phyloP scores from a whole-genome alignment of 345 rosid genomes.

The Pistacia atlantica region DNA sequence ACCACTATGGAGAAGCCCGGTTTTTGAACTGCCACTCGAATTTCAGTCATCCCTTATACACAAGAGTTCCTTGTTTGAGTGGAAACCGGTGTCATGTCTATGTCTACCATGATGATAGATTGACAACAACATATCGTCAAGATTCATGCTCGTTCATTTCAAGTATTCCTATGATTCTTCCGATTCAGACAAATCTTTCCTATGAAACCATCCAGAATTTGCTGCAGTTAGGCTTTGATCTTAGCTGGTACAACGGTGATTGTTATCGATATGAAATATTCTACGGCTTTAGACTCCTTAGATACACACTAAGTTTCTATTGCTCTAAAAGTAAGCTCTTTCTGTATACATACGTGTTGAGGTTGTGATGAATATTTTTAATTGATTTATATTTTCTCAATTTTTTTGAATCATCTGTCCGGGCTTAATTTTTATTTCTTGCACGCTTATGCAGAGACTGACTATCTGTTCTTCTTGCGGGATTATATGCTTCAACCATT shows the following conservation, averaged over 20 bases:
- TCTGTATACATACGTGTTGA: background rate
- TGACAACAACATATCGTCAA: slow-evolving; percentile 18
- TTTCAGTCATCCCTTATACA: slow-evolving; percentile 18
- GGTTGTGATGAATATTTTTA: background rate
- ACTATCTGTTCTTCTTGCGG: background rate
- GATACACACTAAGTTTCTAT: no score
- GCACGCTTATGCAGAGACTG: background rate
- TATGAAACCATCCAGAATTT: slow-evolving; percentile 28
- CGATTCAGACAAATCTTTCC: slow-evolving; percentile 26
- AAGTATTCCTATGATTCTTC: slow-evolving; percentile 28
- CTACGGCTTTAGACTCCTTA: no score
- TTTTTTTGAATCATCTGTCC: no score
- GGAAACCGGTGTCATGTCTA: slow-evolving; percentile 26
- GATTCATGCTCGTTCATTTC: slow-evolving; percentile 33
- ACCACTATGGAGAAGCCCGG: background rate
- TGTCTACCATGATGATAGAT: slow-evolving; percentile 24
- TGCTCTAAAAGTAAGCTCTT: slow-evolving; percentile 16
- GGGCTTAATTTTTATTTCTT: background rate
- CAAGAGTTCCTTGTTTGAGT: slow-evolving; percentile 34
- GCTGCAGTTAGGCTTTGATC: slow-evolving; percentile 43
- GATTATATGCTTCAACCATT: background rate
- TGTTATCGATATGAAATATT: no score
- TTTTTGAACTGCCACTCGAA: slow-evolving; percentile 32
- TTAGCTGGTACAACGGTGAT: slow-evolving; percentile 27
- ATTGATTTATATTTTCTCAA: background rate